Evolutionary conservation across 352 stramenopile species (phyloP).

Genomic region (Aphanomyces invadans): DNA sequence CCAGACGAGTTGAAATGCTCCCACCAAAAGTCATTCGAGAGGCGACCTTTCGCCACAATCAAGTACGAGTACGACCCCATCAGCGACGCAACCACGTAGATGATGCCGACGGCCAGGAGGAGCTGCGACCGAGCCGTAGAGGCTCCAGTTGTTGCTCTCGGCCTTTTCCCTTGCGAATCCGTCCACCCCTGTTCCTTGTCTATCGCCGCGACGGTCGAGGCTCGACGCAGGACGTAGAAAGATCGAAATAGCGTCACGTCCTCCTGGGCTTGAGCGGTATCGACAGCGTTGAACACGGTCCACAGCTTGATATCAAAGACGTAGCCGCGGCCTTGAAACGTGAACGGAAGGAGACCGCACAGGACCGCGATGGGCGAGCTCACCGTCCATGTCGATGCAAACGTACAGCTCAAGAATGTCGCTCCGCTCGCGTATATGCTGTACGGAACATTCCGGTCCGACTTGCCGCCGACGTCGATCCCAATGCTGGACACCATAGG

Average conservation of each 20-base stretch:
- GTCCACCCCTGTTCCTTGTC: background rate
- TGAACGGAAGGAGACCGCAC: background rate
- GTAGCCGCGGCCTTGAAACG: background rate
- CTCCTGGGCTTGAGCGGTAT: no score
- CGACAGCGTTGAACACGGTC: conserved; percentile 2
- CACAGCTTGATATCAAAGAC: conserved; percentile 14
- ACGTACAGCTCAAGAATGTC: background rate
- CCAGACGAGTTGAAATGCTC: conserved; percentile 6
- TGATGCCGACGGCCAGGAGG: background rate
- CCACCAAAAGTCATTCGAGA: conserved; percentile 19
- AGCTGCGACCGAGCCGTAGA: background rate
- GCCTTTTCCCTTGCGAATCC: background rate
- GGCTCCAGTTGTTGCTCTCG: no score
- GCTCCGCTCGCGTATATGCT: background rate
- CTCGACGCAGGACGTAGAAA: background rate
- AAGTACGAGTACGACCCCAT: background rate
- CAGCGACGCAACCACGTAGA: background rate
- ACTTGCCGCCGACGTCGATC: background rate
- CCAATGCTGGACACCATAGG: background rate
- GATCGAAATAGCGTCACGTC: background rate
- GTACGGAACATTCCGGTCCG: background rate
- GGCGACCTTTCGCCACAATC: background rate
- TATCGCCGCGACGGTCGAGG: background rate
- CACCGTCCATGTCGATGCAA: background rate
- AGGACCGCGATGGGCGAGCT: background rate